Percentiles rank a stretch among this genome's conserved stretches.
Evolutionary conservation across 768 basidiomycete species (phyloP).

Genomic region (Termitomyces sp.): DNA sequence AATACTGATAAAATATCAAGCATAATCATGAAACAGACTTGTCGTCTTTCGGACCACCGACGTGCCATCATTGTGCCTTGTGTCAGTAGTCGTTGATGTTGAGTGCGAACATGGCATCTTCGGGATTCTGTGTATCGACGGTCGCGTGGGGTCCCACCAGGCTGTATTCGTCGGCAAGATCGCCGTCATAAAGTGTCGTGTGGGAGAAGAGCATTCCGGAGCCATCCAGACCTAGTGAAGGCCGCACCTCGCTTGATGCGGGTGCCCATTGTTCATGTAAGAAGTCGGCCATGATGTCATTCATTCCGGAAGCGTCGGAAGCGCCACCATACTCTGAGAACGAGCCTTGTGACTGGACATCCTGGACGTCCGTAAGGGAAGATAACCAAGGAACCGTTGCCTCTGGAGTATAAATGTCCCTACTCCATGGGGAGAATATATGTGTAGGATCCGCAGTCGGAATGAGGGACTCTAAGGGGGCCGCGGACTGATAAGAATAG

Average conservation of each 20-base stretch:
- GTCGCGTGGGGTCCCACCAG: background rate
- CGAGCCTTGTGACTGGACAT: background rate
- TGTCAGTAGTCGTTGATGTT: conserved; percentile 22
- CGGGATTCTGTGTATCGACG: conserved; percentile 4
- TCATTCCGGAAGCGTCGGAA: background rate
- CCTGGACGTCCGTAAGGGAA: background rate
- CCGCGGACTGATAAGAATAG: background rate
- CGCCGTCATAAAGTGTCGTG: background rate
- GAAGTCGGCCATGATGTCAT: background rate
- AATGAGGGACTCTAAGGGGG: conserved; percentile 4
- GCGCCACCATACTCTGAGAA: background rate
- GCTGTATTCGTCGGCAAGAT: conserved; percentile 1
- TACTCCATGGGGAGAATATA: conserved; percentile 38
- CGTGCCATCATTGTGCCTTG: conserved; percentile 9
- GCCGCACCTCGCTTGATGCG: background rate
- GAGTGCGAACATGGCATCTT: conserved; percentile 21
- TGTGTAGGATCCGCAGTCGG: conserved; percentile 16
- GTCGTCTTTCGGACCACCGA: background rate
- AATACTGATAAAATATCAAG: background rate
- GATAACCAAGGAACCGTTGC: conserved; percentile 5
- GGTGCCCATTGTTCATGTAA: conserved; percentile 1
- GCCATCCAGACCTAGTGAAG: background rate
- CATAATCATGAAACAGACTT: background rate
- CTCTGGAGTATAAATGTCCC: conserved; percentile 15
- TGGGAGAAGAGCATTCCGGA: conserved; percentile 6